Evolutionary conservation across 2,329 filamentous ascomycete species (phyloP), one percentile per base, ranked within the genome.

Genomic region (Colletotrichum navitas): DNA sequence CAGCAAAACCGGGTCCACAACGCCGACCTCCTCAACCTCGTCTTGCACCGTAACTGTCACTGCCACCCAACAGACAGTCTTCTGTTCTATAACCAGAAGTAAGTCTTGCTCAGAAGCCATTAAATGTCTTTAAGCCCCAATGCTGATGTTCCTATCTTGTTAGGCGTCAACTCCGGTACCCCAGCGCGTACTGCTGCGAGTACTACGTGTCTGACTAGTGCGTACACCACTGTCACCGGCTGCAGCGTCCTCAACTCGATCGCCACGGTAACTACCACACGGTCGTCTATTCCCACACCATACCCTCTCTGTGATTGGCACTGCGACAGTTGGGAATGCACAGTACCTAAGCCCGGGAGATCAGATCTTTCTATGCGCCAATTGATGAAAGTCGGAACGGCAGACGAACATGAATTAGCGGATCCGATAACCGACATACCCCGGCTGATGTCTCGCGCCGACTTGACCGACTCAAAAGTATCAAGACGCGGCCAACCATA

Each of bases 51-150:
- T 59, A 10, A 69, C 66, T 8, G 66, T 65, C n/a, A 72, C 66
- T 7, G 69, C 69, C 4, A 69, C 69, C n/a, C 62, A 68, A 47
- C 65, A 47, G 32, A 72, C 65, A 10, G 65, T 56, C 1, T 72
- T 72, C 47, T 72, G 65, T 51, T 69, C 70, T 3, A 45, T 66
- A 12, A 70, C 66, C n/a, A 34, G 49, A 36, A 59, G 70, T 72
- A 26, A 45, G 55, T 56, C 34, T 39, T 56, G 8, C 54, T 2
- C 32, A 2, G 6, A 29, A 29, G 18, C 4, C n/a, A 7, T n/a
- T 1, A 14, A 3, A 55, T 26, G 1, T 16, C 36, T 55, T 2
- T 14, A 5, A n/a, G 5, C 32, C 3, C 26, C 6, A 32, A 60
- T 21, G 36, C 12, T 56, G 10, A 47, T 29, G 7, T 29, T 1